phyloP scores from a whole-genome alignment of 495 filamentous ascomycete genomes.

The Parathielavia appendiculata region DNA sequence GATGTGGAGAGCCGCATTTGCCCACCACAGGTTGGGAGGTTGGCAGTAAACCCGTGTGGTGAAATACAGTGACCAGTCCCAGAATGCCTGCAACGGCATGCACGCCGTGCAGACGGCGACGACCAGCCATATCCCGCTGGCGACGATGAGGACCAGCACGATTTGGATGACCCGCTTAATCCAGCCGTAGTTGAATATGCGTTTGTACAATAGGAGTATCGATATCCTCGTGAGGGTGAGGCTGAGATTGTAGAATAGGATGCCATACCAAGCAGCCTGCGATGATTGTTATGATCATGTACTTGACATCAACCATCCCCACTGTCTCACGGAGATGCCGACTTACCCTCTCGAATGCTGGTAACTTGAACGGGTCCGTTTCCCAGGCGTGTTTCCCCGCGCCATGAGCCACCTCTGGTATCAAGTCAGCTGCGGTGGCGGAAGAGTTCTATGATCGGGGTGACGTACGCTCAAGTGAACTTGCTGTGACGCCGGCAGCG shows the following conservation, averaged over 20 bases:
- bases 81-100: constrained; percentile 29
- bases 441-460: neutral
- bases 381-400: constrained; percentile 28
- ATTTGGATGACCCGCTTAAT: constrained; percentile 24
- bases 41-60: constrained; percentile 26
- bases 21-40: constrained; percentile 28
- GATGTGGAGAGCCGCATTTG: constrained; percentile 26
- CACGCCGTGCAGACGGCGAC: constrained; percentile 27
- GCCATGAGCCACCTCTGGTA: constrained; percentile 23
- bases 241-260: constrained; percentile 29
- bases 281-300: neutral
- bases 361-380: constrained; percentile 13
- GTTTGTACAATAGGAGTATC: constrained; percentile 29
- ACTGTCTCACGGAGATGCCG: neutral
- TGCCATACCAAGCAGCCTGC: constrained; percentile 27
- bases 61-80: constrained; percentile 28
- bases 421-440: neutral
- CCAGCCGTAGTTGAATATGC: constrained; percentile 32
- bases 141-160: constrained; percentile 21
- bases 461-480: constrained; percentile 28
- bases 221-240: constrained; percentile 30
- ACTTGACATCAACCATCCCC: neutral
- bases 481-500: constrained; percentile 25
- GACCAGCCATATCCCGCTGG: constrained; percentile 26
- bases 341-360: constrained; percentile 23